Base-by-base conservation (phyloP, 169 alveolate species). In the Cryptosporidium bovis region DNA sequence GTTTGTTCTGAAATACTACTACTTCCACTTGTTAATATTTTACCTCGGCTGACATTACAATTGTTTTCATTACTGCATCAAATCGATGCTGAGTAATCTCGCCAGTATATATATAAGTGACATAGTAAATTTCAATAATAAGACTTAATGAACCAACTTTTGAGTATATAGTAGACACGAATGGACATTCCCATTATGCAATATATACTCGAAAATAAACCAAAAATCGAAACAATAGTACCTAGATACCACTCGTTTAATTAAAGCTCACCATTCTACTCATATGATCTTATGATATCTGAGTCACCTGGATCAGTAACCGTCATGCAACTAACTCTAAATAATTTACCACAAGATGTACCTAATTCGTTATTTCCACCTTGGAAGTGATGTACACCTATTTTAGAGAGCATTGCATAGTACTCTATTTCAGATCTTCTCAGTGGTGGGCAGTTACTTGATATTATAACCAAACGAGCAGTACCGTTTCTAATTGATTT, bases 391-490 rank as follows among this genome's bases (percentile, higher is more conserved):
- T 96, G 98, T 68, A 96, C 97, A 64, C 97, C 96, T 90, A 97
- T 92, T 96, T 97, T 96, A 84, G 99, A 95, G 82, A 97, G 94
- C 98, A 96, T 96, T 34, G 99, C 99, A 92, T 98, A 97, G 93
- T 98, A 98, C 91, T 98, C 99, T 58, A 98, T 94, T 91, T 97
- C 99, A 51, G 99, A 96, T 91, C 98, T 94, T 91, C 99, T 97
- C 50, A 98, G 95, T 82, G 99, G 96, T 36, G 99, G 99, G 94
- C 99, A 96, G 94, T 98, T 98, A 97, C 96, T 97, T 90, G 99
- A 93, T 65, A 97, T 95, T 90, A 97, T 94, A 56, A 97, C 96
- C 71, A 97, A 94, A 82, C 94, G 92, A 24, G 97, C 97, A 93
- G 92, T 92, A 68, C 99, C 99, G 82, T 95, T 96, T 90, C 99